Evolutionary conservation across 768 basidiomycete genomes (phyloP), one percentile per base, ranked within the genome.

Genomic region (Tricholoma sp.): DNA sequence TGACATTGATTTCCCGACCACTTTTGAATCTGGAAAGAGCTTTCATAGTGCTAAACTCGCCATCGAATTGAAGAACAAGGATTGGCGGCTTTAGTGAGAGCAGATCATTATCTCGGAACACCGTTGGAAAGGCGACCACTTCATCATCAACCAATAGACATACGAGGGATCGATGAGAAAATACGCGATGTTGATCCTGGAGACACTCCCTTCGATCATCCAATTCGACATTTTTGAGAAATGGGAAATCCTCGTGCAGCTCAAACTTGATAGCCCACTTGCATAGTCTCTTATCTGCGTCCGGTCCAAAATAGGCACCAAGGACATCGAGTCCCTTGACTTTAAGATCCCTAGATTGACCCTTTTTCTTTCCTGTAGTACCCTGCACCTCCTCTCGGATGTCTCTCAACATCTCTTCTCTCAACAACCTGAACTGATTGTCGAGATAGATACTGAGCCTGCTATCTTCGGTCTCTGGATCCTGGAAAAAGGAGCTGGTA

Each of bases 381-480:
- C 78, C 69, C 55, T 76, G 74, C 10, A 85, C 59, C 58, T 85
- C 83, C 11, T 86, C 84, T 24, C 74, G 74, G 45, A 85, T 73
- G 54, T 84, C 80, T 55, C 75, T 69, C 3, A 85, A 52, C 80
- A 85, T 82, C 48, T 84, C 85, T 59, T 86, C 86, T 9, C 86
- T 69, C 10, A 85, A 65, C 13, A 88, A 71, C 8, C 86, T 78
- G 63, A 84, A 88, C 50, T 84, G 83, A 52, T 85, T 85, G 58
- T 88, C 86, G 3, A 87, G 72, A 58, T 86, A 77, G 9, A 78
- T 72, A 0, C 76, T 70, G 6, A 73, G 59, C 2, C 81, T 77
- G 12, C 61, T 66, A 2, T 66, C 64, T 24, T 70, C 69, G 0
- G 69, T 70, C 4, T 69, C 61, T 4, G 78, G 71, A 53, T 82